Evolutionary conservation across 192 early-diverging fungal species (phyloP).

Genomic region (Backusella liffmaniae): DNA sequence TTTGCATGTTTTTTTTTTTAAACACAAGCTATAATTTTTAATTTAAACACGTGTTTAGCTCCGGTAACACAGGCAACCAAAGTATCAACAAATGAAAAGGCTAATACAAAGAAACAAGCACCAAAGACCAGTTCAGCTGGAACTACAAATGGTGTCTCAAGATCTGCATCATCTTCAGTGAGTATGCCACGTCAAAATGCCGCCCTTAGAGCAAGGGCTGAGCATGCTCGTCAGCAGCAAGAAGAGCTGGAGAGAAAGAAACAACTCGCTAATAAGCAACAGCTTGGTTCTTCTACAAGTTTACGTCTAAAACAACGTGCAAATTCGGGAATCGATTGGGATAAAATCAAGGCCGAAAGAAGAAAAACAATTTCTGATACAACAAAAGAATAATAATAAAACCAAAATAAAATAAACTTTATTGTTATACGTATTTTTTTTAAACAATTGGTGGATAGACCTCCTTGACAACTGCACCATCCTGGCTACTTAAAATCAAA

Average conservation of each 20-base stretch:
- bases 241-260: constrained; percentile 23
- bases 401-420: not conserved
- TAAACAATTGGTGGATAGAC: constrained; percentile 19
- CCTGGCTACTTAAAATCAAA: constrained; percentile 15
- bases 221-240: constrained; percentile 26
- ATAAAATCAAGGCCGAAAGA: constrained; percentile 12
- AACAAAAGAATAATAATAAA: not conserved
- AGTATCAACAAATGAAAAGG: not conserved
- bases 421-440: not conserved
- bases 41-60: not conserved
- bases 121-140: not conserved
- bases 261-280: not conserved
- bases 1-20: not conserved
- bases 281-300: not conserved
- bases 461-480: constrained; percentile 32
- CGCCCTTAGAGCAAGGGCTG: constrained; percentile 22
- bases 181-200: constrained; percentile 21
- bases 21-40: not conserved
- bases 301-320: constrained; percentile 14
- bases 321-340: constrained; percentile 22
- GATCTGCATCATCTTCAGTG: not conserved
- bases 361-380: constrained; percentile 9
- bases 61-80: not conserved
- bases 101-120: not conserved
- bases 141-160: not conserved